A percentile compares a stretch with the other conserved stretches of the same genome.
Conservation (phyloP, 306 rosid species). For the Neltuma alba region DNA sequence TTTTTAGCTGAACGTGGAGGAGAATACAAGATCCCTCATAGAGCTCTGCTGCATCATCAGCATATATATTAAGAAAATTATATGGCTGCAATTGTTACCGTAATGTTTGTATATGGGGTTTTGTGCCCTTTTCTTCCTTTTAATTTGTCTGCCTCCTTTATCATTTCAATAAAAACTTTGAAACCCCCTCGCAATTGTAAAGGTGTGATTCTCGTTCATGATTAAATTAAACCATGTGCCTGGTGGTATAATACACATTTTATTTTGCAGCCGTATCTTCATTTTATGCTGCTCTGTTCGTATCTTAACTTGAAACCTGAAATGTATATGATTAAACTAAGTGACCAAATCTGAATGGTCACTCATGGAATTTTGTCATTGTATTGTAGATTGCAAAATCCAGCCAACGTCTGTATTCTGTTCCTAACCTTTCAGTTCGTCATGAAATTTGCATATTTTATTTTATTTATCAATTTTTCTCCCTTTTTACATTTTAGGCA, state of each 20-base stretch:
- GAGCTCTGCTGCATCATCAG: slow-evolving; percentile 2
- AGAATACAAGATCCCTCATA: background rate
- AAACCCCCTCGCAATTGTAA: background rate
- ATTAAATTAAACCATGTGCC: slow-evolving; percentile 22
- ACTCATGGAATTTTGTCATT: slow-evolving; percentile 4
- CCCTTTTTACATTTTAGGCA: slow-evolving; percentile 61
- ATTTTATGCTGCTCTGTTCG: slow-evolving; percentile 3
- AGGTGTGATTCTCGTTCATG: background rate
- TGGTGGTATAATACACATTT: slow-evolving; percentile 14
- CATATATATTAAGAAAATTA: background rate
- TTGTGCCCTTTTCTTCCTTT: background rate
- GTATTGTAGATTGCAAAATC: slow-evolving; percentile 12
- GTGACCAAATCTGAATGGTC: slow-evolving; percentile 17
- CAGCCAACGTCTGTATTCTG: background rate
- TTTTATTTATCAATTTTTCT: slow-evolving; percentile 8
- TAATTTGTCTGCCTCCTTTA: background rate
- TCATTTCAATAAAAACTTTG: background rate
- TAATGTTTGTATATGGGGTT: background rate
- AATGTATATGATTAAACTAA: background rate
- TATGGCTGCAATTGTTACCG: background rate
- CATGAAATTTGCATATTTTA: slow-evolving; percentile 7
- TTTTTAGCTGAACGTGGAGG: slow-evolving; percentile 11
- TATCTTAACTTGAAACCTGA: slow-evolving; percentile 1
- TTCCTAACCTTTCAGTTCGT: background rate
- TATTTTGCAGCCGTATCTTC: slow-evolving; percentile 19